These are phyloP conservation scores for Wickerhamiella australiensis DNA, from an alignment of 805 yeast species.

Conservation along the genomic window DNA sequence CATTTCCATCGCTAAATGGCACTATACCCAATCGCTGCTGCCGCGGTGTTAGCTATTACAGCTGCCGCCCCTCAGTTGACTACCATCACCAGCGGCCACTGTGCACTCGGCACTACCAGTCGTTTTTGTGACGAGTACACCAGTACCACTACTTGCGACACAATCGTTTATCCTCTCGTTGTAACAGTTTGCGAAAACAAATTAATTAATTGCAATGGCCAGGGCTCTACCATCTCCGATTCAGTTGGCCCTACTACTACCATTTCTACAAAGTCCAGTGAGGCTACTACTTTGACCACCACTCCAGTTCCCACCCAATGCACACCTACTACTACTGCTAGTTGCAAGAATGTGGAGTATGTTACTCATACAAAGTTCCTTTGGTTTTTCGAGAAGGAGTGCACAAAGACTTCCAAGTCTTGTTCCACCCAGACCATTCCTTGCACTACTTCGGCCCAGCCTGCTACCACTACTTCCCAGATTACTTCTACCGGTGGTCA, in stretches of 20 bases:
- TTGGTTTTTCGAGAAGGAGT: conserved; percentile 1
- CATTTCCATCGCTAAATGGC: not conserved
- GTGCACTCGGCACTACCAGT: conserved; percentile 1
- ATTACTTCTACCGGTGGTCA: not conserved
- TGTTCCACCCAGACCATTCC: conserved; percentile 2
- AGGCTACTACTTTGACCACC: not conserved
- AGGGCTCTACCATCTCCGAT: not conserved
- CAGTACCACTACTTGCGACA: conserved; percentile 7
- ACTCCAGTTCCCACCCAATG: not conserved
- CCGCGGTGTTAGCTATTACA: not conserved
- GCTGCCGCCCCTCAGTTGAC: conserved; percentile 1
- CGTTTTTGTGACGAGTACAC: conserved; percentile 6
- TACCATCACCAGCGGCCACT: conserved; percentile 1
- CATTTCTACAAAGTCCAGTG: not conserved
- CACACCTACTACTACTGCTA: not conserved
- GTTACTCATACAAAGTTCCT: not conserved
- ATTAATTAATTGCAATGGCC: not conserved
- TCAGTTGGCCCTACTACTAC: not conserved
- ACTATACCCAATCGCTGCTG: not conserved
- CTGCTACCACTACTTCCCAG: not conserved
- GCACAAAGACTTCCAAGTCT: not conserved
- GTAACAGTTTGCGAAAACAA: conserved; percentile 7
- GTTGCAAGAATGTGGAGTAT: not conserved
- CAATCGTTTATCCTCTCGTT: conserved; percentile 6
- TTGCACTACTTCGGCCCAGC: not conserved